Evolutionary conservation across 768 basidiomycete species (phyloP).

Genomic region (Tubosaeta sp.): DNA sequence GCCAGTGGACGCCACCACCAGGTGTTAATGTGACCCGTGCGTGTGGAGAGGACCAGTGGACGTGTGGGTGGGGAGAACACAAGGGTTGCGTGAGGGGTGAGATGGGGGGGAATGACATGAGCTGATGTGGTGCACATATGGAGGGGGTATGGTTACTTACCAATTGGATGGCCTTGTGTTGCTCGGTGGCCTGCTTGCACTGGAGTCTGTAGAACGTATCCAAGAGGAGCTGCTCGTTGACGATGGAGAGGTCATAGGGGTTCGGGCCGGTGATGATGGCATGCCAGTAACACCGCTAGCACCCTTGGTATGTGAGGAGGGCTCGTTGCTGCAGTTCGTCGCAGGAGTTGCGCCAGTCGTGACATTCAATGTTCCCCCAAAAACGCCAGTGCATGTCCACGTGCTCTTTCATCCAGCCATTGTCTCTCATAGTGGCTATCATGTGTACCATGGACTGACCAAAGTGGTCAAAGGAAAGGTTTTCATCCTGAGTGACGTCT

Average conservation of each 20-base stretch:
- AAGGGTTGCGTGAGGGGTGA: too few species aligned
- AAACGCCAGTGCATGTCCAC: neutral
- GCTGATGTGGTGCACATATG: neutral
- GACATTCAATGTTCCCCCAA: conserved; percentile 7
- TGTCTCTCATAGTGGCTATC: conserved; percentile 2
- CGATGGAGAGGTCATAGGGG: neutral
- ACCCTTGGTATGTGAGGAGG: conserved; percentile 14
- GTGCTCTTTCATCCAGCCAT: conserved; percentile 4
- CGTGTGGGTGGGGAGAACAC: too few species aligned
- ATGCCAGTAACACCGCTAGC: conserved; percentile 9
- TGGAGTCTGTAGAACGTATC: neutral
- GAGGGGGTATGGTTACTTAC: neutral
- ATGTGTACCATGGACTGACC: conserved; percentile 6
- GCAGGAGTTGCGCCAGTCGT: conserved; percentile 1
- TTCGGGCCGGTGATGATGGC: neutral
- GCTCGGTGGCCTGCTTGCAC: neutral
- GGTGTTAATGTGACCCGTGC: too few species aligned
- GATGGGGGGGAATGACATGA: too few species aligned
- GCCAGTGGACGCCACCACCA: neutral
- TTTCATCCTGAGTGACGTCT: neutral
- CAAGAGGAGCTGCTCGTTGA: neutral
- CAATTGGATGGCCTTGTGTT: neutral
- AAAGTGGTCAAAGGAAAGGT: conserved; percentile 14
- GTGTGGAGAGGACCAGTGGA: too few species aligned
- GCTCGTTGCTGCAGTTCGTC: conserved; percentile 5